A percentile compares a stretch with the other conserved stretches of the same genome.
Conservation (phyloP, 2,329 filamentous ascomycete species). For the Microdochium paspali region DNA sequence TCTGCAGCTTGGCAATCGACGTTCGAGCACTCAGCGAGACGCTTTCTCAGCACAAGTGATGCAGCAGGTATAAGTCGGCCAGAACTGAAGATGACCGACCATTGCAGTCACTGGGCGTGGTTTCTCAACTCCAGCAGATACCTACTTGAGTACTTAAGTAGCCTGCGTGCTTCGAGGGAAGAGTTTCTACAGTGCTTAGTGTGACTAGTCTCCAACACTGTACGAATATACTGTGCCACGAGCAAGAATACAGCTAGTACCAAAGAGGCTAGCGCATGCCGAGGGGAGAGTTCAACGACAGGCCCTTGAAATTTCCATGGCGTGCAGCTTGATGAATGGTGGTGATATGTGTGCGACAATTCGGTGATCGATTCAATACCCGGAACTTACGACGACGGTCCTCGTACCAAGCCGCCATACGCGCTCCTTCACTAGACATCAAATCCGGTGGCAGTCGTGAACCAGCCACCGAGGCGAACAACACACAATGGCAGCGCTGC, state of each 20-base stretch:
- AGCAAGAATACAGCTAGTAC: not conserved
- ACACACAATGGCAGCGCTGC: slow-evolving; percentile 29
- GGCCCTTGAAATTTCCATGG: not conserved
- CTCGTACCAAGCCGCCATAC: not conserved
- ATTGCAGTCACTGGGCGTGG: no score
- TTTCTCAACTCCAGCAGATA: no score
- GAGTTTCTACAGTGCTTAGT: no score
- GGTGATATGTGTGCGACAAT: not conserved
- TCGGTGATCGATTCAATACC: not conserved
- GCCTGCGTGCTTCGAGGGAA: no score
- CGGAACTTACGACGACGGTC: not conserved
- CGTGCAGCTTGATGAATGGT: not conserved
- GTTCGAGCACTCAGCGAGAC: no score
- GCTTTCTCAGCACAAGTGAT: no score
- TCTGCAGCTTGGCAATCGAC: no score
- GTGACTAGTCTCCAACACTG: not conserved
- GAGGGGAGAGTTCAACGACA: not conserved
- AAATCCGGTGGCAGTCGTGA: not conserved
- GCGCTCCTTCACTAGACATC: not conserved
- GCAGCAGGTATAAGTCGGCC: no score
- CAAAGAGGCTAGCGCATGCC: not conserved
- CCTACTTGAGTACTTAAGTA: no score
- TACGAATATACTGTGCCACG: no score
- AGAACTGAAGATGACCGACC: no score
- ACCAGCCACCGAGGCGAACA: not conserved